phyloP scores from a whole-genome alignment of 1,284 basidiomycete genomes.

The Naganishia sp. region DNA sequence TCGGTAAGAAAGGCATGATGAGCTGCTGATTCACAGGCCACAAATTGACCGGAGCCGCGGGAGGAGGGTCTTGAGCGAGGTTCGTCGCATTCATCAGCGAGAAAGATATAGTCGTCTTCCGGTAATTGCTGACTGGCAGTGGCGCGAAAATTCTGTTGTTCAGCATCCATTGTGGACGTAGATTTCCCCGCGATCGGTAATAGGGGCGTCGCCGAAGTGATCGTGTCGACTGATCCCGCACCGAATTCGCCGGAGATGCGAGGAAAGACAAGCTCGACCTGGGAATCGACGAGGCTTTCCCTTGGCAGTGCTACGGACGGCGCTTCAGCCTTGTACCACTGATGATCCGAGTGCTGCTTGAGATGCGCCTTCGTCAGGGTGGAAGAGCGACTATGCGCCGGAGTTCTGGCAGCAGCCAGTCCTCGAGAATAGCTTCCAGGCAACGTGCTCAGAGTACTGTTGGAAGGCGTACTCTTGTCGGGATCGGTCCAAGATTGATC shows the following conservation, averaged over 20 bases:
- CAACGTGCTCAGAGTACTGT: constrained; percentile 17
- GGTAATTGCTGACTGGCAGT: constrained; percentile 8
- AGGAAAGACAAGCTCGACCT: constrained; percentile 22
- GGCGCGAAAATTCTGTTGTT: constrained; percentile 24
- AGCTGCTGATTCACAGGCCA: constrained; percentile 11
- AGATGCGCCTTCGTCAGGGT: constrained; percentile 12
- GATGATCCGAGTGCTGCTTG: constrained; percentile 3
- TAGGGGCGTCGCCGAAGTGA: constrained; percentile 11
- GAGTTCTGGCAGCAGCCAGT: constrained; percentile 1
- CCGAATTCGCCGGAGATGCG: constrained; percentile 15
- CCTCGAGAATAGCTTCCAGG: constrained; percentile 22
- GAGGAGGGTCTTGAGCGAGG: neutral
- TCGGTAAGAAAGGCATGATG: constrained; percentile 28
- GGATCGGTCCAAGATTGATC: constrained; percentile 29
- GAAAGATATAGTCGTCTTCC: constrained; percentile 30
- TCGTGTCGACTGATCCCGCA: constrained; percentile 9
- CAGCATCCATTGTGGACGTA: neutral
- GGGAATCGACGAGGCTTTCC: constrained; percentile 6
- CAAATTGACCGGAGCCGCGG: neutral
- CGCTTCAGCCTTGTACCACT: neutral
- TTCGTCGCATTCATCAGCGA: constrained; percentile 1
- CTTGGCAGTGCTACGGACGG: neutral
- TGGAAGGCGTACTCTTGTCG: constrained; percentile 22
- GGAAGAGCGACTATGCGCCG: constrained; percentile 8
- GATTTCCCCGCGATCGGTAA: neutral